phyloP scores from a whole-genome alignment of 2,329 filamentous ascomycete species.

The Monosporascus sp. region DNA sequence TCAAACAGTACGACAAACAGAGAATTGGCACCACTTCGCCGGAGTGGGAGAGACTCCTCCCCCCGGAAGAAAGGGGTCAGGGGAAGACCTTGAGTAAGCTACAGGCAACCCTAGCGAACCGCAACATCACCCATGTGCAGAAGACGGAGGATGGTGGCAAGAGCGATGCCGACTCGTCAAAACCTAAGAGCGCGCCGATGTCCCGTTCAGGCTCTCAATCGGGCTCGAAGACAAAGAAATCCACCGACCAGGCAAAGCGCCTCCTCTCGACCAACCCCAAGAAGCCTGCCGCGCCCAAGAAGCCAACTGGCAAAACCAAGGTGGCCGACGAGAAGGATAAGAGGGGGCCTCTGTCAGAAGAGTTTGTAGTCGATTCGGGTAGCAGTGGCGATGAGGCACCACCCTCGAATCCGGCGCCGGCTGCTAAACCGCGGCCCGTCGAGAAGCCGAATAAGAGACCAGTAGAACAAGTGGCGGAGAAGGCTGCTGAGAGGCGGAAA shows the following conservation, averaged over 20 bases:
- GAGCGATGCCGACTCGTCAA: conserved; percentile 31
- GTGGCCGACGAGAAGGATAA: conserved; percentile 34
- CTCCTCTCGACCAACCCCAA: conserved; percentile 40
- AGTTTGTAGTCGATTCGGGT: conserved; percentile 52
- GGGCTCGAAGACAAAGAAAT: conserved; percentile 53
- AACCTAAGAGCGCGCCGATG: conserved; percentile 40
- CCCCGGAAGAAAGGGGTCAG: conserved; percentile 52
- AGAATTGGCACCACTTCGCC: conserved; percentile 51
- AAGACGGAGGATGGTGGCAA: conserved; percentile 46
- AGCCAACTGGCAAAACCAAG: conserved; percentile 41
- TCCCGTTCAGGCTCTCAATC: conserved; percentile 47
- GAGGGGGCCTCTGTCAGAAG: conserved; percentile 45
- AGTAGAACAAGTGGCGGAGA: conserved; percentile 11
- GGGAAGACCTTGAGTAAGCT: conserved; percentile 59
- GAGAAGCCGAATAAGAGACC: conserved; percentile 14
- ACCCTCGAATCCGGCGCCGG: conserved; percentile 30
- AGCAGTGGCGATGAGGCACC: conserved; percentile 48
- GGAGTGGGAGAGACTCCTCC: conserved; percentile 58
- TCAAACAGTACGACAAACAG: conserved; percentile 55
- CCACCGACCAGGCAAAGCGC: conserved; percentile 50
- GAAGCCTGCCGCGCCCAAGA: conserved; percentile 34
- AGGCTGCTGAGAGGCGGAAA: conserved; percentile 3
- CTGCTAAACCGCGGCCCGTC: conserved; percentile 26
- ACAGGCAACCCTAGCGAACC: conserved; percentile 54
- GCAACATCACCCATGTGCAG: conserved; percentile 40